A percentile compares a stretch with the other conserved stretches of the same genome.
These are phyloP conservation scores for Neurospora sp. DNA, from an alignment of 495 filamentous ascomycete species.

Conservation along the genomic window DNA sequence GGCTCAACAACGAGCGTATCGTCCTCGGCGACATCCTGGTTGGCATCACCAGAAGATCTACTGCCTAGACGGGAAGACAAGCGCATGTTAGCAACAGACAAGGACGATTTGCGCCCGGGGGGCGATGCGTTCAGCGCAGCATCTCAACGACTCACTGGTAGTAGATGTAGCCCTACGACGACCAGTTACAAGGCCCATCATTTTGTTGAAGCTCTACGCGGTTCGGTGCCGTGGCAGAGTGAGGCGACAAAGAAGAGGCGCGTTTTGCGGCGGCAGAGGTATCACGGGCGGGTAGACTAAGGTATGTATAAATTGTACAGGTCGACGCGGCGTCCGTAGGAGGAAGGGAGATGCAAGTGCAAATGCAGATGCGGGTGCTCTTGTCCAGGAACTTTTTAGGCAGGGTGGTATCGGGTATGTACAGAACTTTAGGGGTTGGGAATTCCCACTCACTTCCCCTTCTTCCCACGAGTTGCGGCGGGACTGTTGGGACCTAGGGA, in stretches of 20 bases:
- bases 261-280: not conserved
- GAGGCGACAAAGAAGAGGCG: not conserved
- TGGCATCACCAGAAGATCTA: constrained; percentile 34
- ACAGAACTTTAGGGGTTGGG: not conserved
- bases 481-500: not conserved
- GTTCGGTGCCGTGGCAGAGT: not conserved
- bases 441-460: not conserved
- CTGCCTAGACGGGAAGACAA: constrained; percentile 28
- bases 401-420: not conserved
- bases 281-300: not conserved
- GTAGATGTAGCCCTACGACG: constrained; percentile 27
- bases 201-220: constrained; percentile 2
- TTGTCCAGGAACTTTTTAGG: not conserved
- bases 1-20: constrained; percentile 67
- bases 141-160: constrained; percentile 24
- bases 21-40: constrained; percentile 45
- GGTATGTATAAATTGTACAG: not conserved
- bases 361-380: not conserved
- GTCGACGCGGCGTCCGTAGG: not conserved
- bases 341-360: not conserved
- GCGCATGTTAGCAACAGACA: constrained; percentile 6
- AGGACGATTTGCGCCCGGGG: not conserved
- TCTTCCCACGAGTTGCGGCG: not conserved
- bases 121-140: not conserved
- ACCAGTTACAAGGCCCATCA: constrained; percentile 25